phyloP scores from a whole-genome alignment of 345 rosid species.

The Zanthoxylum bungeanum region DNA sequence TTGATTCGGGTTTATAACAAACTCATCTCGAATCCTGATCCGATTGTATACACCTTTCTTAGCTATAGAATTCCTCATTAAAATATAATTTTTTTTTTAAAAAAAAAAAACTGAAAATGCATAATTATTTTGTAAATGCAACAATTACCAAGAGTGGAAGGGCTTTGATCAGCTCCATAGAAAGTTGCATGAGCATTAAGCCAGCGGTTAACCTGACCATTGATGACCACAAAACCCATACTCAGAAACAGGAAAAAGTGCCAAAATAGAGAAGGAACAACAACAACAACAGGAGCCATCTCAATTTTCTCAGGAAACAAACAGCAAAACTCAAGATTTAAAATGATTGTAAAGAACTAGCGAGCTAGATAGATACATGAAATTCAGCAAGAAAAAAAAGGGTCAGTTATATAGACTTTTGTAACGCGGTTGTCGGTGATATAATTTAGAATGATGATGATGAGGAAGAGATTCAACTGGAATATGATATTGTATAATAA shows the following conservation, averaged over 20 bases:
- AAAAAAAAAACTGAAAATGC: not conserved
- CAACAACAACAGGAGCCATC: slow-evolving; percentile 8
- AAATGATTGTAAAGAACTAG: not conserved
- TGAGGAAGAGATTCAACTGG: not conserved
- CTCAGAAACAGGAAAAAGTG: slow-evolving; percentile 3
- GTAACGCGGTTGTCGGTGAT: slow-evolving; percentile 37
- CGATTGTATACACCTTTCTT: too few species aligned
- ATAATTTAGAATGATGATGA: not conserved
- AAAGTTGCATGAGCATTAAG: slow-evolving; percentile 64
- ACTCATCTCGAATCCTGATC: too few species aligned
- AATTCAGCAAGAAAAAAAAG: not conserved
- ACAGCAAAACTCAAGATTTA: not conserved
- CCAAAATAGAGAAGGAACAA: slow-evolving; percentile 13
- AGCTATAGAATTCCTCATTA: too few species aligned
- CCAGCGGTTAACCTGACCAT: slow-evolving; percentile 36
- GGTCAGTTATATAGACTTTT: not conserved
- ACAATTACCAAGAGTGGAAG: slow-evolving; percentile 62
- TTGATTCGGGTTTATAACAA: too few species aligned
- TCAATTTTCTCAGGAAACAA: not conserved
- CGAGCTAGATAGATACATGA: not conserved
- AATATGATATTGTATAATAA: too few species aligned
- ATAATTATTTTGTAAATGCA: not conserved
- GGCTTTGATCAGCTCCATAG: slow-evolving; percentile 73
- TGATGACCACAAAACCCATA: slow-evolving; percentile 7
- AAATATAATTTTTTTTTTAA: too few species aligned